Percentiles rank a stretch among this genome's conserved stretches.
Conservation (phyloP, 2,329 filamentous ascomycete species). For the Amphichorda felina region DNA sequence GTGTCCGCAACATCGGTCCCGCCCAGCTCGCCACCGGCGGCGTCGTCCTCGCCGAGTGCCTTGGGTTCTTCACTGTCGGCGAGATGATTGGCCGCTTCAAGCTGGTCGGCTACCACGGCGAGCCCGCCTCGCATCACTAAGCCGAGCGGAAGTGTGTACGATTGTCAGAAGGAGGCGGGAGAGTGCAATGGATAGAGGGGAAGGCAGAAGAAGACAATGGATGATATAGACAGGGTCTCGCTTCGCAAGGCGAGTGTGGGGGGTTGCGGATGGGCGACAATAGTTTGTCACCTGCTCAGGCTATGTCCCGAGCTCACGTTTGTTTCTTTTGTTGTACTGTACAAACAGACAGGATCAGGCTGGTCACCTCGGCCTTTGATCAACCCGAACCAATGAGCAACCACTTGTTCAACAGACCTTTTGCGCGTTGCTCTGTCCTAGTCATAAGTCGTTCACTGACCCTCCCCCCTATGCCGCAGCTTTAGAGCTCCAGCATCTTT, state of each 20-base stretch:
- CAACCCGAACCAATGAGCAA: not conserved
- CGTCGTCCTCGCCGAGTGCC: slow-evolving; percentile 71
- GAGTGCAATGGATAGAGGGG: not conserved
- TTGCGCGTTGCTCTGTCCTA: slow-evolving; percentile 6
- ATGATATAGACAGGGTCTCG: not conserved
- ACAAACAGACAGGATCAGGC: slow-evolving; percentile 1
- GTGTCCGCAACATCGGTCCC: slow-evolving; percentile 56
- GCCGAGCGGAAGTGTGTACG: slow-evolving; percentile 5
- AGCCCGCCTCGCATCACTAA: slow-evolving; percentile 50
- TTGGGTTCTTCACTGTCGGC: slow-evolving; percentile 96
- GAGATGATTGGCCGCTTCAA: slow-evolving; percentile 96
- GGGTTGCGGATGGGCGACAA: too few relatives aligned
- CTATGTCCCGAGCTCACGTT: not conserved
- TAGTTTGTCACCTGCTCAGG: not conserved
- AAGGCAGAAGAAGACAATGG: not conserved
- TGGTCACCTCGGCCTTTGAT: too few relatives aligned
- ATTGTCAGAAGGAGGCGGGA: not conserved
- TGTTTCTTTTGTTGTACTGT: slow-evolving; percentile 4
- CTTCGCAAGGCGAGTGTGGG: not conserved
- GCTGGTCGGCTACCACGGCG: slow-evolving; percentile 82
- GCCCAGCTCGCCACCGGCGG: slow-evolving; percentile 61
- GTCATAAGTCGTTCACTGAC: too few relatives aligned
- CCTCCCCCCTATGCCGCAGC: too few relatives aligned
- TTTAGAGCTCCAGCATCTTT: too few relatives aligned
- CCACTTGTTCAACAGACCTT: not conserved